Evolutionary conservation across 768 basidiomycete genomes (phyloP), one percentile per base, ranked within the genome.

Genomic region (Bullera alba): DNA sequence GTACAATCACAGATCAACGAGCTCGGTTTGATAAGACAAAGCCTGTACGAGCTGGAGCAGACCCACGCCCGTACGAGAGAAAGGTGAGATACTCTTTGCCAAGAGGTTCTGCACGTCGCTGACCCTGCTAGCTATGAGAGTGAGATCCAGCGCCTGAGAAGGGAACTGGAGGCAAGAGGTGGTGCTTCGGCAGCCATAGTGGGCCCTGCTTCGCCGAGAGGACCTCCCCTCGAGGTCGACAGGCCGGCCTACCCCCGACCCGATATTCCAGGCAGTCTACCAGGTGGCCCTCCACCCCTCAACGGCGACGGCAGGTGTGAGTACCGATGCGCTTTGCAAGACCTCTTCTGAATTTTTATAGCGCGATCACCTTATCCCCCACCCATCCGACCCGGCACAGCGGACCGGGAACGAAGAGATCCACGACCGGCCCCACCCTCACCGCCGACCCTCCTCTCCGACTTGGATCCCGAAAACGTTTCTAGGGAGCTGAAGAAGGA

Each of bases 41-140:
- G 86, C 2, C 78, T 96, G 10, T 92, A 91, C 67, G 90, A 96
- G 58, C 83, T 99, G 48, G 93, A 99, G 70, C 76, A 82, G 0
- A 84, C 86, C 54, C 90, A 97, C 60, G 79, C 78, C 55, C 88
- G 91, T 76, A 82, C 89, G 46, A 80, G 89, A 28, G 81, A 84
- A 54, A 82, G 84, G 65, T 73, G 29, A 49, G 72, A 61, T 28
- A 10, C 16, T 27, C 17, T 29, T 49, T 22, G 17, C 16, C 25
- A n/a, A 19, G n/a, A 29, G 5, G 32, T 37, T n/a, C n/a, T n/a
- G n/a, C n/a, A 28, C 43, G 21, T 30, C 17, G 32, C 44, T 14
- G 26, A 38, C 12, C 22, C 42, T 34, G 15, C 35, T 25, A 73
- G 72, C 12, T 93, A 88, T 63, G 91, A 95, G 65, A 83, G 86